Percentiles rank a stretch among this genome's conserved stretches.
phyloP scores from a whole-genome alignment of 1,284 basidiomycete species.

The Trametes pubescens region DNA sequence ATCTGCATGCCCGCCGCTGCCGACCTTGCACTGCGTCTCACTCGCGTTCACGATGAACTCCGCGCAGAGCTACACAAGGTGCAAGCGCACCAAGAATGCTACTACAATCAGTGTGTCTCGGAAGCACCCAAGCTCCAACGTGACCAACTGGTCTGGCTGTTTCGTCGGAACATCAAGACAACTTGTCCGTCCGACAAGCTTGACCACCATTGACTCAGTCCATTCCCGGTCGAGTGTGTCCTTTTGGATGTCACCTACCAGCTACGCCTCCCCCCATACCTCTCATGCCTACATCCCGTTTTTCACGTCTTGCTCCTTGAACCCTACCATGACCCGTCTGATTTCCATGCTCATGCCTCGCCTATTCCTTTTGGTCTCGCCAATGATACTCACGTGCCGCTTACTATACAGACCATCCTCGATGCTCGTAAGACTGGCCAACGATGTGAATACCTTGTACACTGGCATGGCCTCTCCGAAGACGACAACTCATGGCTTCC shows the following conservation, averaged over 20 bases:
- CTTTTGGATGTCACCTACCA: constrained; percentile 34
- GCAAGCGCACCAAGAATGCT: constrained; percentile 38
- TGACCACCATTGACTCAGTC: constrained; percentile 47
- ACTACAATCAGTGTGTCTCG: constrained; percentile 33
- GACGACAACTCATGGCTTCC: constrained; percentile 44
- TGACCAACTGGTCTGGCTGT: constrained; percentile 49
- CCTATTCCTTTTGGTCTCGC: constrained; percentile 33
- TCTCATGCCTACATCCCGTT: constrained; percentile 46
- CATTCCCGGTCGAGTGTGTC: constrained; percentile 41
- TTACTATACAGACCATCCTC: constrained; percentile 36
- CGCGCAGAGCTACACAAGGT: constrained; percentile 39
- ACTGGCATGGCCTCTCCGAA: constrained; percentile 33
- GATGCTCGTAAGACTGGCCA: constrained; percentile 42
- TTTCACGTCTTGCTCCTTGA: constrained; percentile 52
- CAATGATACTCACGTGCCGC: constrained; percentile 26
- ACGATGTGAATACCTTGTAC: constrained; percentile 44
- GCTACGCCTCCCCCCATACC: constrained; percentile 44
- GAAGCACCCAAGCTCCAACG: constrained; percentile 40
- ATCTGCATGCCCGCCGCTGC: constrained; percentile 7
- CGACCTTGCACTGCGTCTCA: constrained; percentile 28
- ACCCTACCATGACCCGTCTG: constrained; percentile 40
- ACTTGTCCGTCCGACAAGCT: constrained; percentile 49
- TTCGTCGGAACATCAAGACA: constrained; percentile 46
- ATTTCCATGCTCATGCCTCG: constrained; percentile 33
- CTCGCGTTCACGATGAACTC: constrained; percentile 38